These are phyloP conservation scores for Micractinium conductrix DNA, from an alignment of 139 green algal genomes.

Conservation along the genomic window DNA sequence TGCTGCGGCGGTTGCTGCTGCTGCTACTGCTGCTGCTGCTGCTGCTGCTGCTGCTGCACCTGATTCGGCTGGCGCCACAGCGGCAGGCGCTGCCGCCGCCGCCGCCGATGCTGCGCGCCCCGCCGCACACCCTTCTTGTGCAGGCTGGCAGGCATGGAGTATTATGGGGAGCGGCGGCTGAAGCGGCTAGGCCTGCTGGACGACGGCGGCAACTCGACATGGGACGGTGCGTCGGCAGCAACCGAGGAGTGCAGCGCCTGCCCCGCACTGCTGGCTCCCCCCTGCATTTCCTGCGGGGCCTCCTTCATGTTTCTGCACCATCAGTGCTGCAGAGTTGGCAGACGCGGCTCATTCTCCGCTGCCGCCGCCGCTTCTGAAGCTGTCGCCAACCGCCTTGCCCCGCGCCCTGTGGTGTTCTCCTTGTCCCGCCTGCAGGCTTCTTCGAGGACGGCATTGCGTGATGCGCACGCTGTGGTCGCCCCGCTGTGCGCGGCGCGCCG, in stretches of 20 bases:
- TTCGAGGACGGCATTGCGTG: conserved; percentile 24
- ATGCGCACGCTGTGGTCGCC: background rate
- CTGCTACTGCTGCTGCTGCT: background rate
- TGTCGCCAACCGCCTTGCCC: background rate
- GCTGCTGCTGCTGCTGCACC: too few relatives aligned
- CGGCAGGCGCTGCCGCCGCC: too few relatives aligned
- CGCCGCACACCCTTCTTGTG: too few relatives aligned
- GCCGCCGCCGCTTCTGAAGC: too few relatives aligned
- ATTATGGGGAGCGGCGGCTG: conserved; percentile 85
- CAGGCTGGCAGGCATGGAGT: conserved; percentile 69
- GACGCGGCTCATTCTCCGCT: too few relatives aligned
- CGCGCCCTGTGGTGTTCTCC: background rate
- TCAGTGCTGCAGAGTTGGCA: background rate
- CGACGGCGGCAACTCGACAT: conserved; percentile 71
- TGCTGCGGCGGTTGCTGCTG: background rate
- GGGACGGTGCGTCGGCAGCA: background rate
- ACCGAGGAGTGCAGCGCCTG: too few relatives aligned
- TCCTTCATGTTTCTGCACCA: too few relatives aligned
- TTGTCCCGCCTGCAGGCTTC: background rate
- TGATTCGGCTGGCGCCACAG: too few relatives aligned
- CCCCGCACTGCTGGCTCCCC: too few relatives aligned
- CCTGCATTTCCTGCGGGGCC: too few relatives aligned
- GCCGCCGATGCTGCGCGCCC: too few relatives aligned
- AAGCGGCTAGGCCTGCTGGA: conserved; percentile 87
- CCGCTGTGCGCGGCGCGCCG: too few relatives aligned